Evolutionary conservation across 164 flowering plant species (phyloP), one percentile per base, ranked within the genome.

Genomic region (Nymphaea thermarum): DNA sequence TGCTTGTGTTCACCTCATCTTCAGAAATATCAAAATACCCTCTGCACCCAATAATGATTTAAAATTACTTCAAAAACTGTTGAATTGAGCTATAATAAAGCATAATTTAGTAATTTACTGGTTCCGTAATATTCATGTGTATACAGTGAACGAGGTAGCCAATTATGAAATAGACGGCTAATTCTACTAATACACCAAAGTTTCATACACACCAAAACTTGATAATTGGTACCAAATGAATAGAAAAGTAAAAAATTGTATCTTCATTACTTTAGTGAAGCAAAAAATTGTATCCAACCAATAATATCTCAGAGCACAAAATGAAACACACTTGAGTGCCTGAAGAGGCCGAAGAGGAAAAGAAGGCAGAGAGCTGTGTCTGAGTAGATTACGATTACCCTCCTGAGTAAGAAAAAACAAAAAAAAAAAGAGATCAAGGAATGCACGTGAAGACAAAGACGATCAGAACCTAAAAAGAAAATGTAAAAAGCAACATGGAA

Each of bases 291-390:
- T 5, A 51, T 8, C 14, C 14, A 51, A 51, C 14, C 57, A 51
- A 15, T 51, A 51, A 51, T 8, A 10, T 51, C 8, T 51, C 57
- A 8, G 57, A 51, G 36, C 36, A 51, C 10, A 51, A 10, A 51
- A 0, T 0, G 6, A 42, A 44, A 66, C 82, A 61, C 88, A 91
- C 99, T 91, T 91, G 36, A 90, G 92, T 64, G 99, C 99, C 78
- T 88, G 86, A 66, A 91, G 82, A 73, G 99, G 94, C 71, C 84
- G 82, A 55, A 80, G 76, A n/a, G 99, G 98, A 82, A 94, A 90
- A 66, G 74, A 67, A 57, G 90, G 84, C 76, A 88, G 80, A 73
- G 57, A 51, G 14, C 57, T 51, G 14, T 51, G 57, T 15, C 57
- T 51, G 57, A 51, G 57, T 51, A 51, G 57, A 51, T 51, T 15